Evolutionary conservation across 306 rosid genomes (phyloP), one percentile per base, ranked within the genome.

Genomic region (Senna siamea): DNA sequence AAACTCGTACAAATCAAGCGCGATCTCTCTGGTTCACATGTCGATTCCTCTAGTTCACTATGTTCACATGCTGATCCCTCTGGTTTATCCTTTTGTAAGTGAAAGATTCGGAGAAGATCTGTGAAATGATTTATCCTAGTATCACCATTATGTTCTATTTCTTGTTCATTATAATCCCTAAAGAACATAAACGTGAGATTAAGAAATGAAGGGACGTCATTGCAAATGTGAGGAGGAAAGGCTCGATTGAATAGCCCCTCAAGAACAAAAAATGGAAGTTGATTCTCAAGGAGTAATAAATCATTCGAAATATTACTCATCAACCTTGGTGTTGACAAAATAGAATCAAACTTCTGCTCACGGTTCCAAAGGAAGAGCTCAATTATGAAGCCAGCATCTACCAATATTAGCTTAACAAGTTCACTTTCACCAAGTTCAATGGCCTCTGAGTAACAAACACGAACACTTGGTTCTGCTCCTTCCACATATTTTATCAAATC

Each of bases 201-300:
- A 0, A 26, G 13, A n/a, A 71, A 23, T 9, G 41, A 26, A 26
- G 30, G 30, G 30, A 26, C 1, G 0, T 1, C 9, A 9, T 13
- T 43, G 1, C 3, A 3, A 43, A 43, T 43, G 52, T 14, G 18
- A 46, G 1, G 7, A 5, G 6, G 18, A 46, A 46, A 13, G 17
- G 44, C 66, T 9, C 0, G 10, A 15, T 23, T 3, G 64, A 20
- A 71, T 38, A 71, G 6, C 5, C 41, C 13, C 0, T 71, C 18
- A 40, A 56, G 48, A 22, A 71, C 8, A n/a, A 71, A 55, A 53
- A 71, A 71, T 2, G 30, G 76, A 41, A 70, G 75, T 6, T 70
- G 75, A 23, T 70, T 54, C 9, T 70, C 75, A 4, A 70, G n/a
- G 15, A 40, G 26, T 2, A 55, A 14, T 12, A 70, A 14, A 43